Evolutionary conservation across 768 basidiomycete genomes (phyloP), one percentile per base, ranked within the genome.

Genomic region (Amyloporia xantha): DNA sequence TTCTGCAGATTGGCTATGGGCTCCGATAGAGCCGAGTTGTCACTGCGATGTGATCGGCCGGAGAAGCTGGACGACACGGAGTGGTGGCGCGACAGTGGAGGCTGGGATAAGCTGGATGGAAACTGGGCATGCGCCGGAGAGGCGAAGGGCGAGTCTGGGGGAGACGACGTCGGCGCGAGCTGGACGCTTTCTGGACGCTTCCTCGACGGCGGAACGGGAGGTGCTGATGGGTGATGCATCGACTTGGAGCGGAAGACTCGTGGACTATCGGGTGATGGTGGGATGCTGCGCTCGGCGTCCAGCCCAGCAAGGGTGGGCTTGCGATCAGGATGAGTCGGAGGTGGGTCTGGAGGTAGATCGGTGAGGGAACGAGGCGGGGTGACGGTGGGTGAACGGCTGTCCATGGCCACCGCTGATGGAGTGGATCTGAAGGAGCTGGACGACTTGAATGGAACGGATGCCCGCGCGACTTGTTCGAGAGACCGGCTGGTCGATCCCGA

Each of bases 101-200:
- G 15, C 48, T 21, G 17, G 21, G 20, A 40, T 4, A 56, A 63
- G 54, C 23, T 61, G 53, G 54, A 45, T 42, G 40, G 51, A 41
- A 23, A 59, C 57, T 24, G 48, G 13, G 9, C 36, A 13, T 54
- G 55, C 6, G 58, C 13, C 24, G 59, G 30, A 5, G 47, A 42
- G 5, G 55, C 46, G 11, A 57, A 49, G 35, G 57, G 37, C 15
- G 48, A 42, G 51, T 54, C 43, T 11, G 52, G 50, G 26, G 54
- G 48, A 25, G 54, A 54, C 21, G 48, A 39, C 1, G 51, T 24
- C 19, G 53, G 25, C 13, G 56, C 38, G 17, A 82, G 55, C 54
- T 84, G 83, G 38, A 79, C 71, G 55, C 83, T 86, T 56, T 85
- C 83, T 0, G 83, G 85, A 1, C 84, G 71, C 40, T 69, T 74